These are phyloP conservation scores for Venturia asperata DNA, from an alignment of 2,329 filamentous ascomycete species.

Conservation along the genomic window DNA sequence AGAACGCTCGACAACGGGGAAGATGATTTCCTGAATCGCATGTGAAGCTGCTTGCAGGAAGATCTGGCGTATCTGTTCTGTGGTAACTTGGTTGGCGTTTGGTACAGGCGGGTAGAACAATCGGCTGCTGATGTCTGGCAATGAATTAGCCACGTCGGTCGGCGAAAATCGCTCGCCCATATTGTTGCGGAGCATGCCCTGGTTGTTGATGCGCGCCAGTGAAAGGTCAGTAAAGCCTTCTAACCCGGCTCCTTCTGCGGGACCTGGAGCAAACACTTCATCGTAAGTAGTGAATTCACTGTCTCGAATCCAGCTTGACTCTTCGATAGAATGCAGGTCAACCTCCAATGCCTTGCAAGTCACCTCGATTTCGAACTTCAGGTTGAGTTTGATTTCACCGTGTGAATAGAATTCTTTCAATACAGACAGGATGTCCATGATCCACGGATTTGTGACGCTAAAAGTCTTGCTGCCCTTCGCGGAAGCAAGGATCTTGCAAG, in stretches of 20 bases:
- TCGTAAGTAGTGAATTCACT: slow-evolving; percentile 59
- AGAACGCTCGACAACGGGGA: slow-evolving; percentile 92
- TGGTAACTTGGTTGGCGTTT: slow-evolving; percentile 68
- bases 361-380: slow-evolving; percentile 98
- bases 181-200: slow-evolving; percentile 45
- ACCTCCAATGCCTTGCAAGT: slow-evolving; percentile 85
- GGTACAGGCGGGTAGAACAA: slow-evolving; percentile 68
- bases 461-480: slow-evolving; percentile 73
- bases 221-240: slow-evolving; percentile 80
- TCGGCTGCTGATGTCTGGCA: slow-evolving; percentile 75
- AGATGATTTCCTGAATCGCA: slow-evolving; percentile 92
- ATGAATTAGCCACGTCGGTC: slow-evolving; percentile 66
- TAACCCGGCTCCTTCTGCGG: slow-evolving; percentile 51
- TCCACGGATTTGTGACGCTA: slow-evolving; percentile 90
- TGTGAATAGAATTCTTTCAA: slow-evolving; percentile 91
- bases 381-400: slow-evolving; percentile 87
- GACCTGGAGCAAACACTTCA: slow-evolving; percentile 46
- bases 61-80: slow-evolving; percentile 61
- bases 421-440: slow-evolving; percentile 90
- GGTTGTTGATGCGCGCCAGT: slow-evolving; percentile 54
- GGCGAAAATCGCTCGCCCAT: slow-evolving; percentile 64
- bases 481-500: slow-evolving; percentile 92
- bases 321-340: slow-evolving; percentile 88
- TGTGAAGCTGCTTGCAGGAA: slow-evolving; percentile 80
- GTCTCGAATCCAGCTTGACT: slow-evolving; percentile 77